Evolutionary conservation across 208 protist genomes (phyloP), one percentile per base, ranked within the genome.

Genomic region (Wallacemonas sp.): DNA sequence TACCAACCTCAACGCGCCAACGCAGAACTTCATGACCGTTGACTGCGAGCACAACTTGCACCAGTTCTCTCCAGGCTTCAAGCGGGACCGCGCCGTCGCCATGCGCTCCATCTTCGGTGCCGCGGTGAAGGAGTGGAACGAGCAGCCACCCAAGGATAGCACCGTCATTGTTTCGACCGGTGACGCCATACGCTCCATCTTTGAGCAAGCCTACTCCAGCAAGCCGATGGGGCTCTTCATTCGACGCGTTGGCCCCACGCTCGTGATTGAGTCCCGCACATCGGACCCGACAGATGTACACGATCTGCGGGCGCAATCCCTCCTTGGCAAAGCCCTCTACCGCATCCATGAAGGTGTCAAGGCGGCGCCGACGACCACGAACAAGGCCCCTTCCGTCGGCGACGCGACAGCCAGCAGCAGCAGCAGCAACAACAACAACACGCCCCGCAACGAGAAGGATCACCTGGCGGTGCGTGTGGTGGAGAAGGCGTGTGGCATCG

Each of bases 271-370:
- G 46, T 72, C 73, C 1, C 85, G 78, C 61, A 56, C 72, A 28
- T 70, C 66, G 15, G 44, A 66, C 39, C 76, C 61, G 27, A 74
- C 64, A 26, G 65, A 71, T 33, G 85, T 90, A 66, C 41, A 46
- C 17, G 80, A 88, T 33, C 56, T 90, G 70, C 86, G 83, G 1
- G 71, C 75, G 60, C 70, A 77, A 51, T 80, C 86, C 3, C 72
- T 96, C 30, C 51, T 93, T 17, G 75, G 84, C 36, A 96, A 96
- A 53, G 74, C 83, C 11, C 62, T 96, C 2, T 96, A 94, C 72
- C 78, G 83, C 30, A 81, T 93, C 63, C 77, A 76, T 46, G 75
- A 82, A 19, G 45, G 9, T 8, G 27, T 15, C 26, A 66, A 67
- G 31, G 27, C 44, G 46, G 27, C 58, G 14, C 11, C 24, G n/a